Base-by-base conservation (phyloP, 495 filamentous ascomycete species). In the Cercophora newfieldiana region DNA sequence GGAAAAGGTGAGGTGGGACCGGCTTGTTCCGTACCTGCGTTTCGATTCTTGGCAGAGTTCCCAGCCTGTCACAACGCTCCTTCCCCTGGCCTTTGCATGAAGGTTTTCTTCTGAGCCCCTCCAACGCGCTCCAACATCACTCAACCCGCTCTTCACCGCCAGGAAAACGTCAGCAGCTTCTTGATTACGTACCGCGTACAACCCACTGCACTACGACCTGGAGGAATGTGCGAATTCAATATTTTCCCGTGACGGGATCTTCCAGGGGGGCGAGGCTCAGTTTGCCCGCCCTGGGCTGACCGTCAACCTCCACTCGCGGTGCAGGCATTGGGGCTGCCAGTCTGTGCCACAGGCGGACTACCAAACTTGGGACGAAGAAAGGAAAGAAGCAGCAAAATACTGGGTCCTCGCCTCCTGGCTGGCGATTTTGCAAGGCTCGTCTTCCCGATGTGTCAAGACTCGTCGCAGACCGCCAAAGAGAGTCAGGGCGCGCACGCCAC, bases 361-460 rank as follows among this genome's bases (percentile, higher is more conserved):
- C 49, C 55, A 56, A 30, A 66, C 26, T 29, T 66, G 64, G 64
- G 64, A 66, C 56, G 56, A 66, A 66, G 57, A 55, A 59, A 37
- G 21, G 49, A 28, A 48, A 59, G 50, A 30, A 48, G 31, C 31
- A 7, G 12, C 29, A 26, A 29, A 0, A 30, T n/a, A 33, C 19
- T 12, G 29, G 49, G 18, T 8, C 49, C 26, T 31, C 19, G 24
- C 31, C 54, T 48, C 51, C n/a, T 22, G 33, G 25, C 50, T 8
- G 50, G 25, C 50, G 37, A 6, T 44, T 44, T 44, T 44, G 37
- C 50, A 33, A 37, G n/a, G 30, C 33, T 5, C 33, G 50, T 50
- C 59, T 50, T 61, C 44, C 59, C 25, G 10, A 54, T 55, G 61
- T 55, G 47, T 63, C 61, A 63, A 26, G 18, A 49, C 30, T 49